Base-by-base conservation (phyloP, 768 basidiomycete species). In the Boletus rufocinnamomeus region DNA sequence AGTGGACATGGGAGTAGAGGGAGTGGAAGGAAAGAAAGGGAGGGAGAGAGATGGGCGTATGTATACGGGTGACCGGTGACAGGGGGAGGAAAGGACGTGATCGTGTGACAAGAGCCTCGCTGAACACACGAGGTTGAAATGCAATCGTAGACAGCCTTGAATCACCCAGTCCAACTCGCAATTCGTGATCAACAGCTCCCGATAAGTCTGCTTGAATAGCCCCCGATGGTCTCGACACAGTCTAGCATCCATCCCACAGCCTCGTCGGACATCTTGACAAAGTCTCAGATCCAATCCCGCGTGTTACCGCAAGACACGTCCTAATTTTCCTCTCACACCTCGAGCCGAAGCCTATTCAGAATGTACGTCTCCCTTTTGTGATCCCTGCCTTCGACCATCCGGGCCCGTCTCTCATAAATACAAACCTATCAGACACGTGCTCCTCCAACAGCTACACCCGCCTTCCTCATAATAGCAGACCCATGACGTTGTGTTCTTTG, bases 31-130 rank as follows among this genome's bases (percentile, higher is more conserved):
- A 41, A 60, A 35, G 53, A 40, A 45, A 37, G 49, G 9, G 19
- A 49, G 21, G 38, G 10, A 59, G 34, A 21, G 27, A 23, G 30
- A 23, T 52, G 50, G 35, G 25, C 17, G 61, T 62, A 65, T 63
- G 63, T 70, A 71, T 70, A 70, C 25, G 58, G 44, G 51, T 50
- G 58, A 69, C 62, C 14, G 38, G 38, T 52, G 51, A 52, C 51
- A 52, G 69, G 62, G 60, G 70, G 63, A 52, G 64, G 63, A 49
- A 65, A 66, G 19, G 57, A 54, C 30, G 66, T 67, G 67, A 68
- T 66, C 66, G 67, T 66, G 67, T 58, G 67, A 68, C 58, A 60
- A 38, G 40, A 58, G 62, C 65, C 59, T 57, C 65, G 28, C 50
- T 23, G 54, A 13, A 51, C 28, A 30, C 68, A 67, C 65, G 67